Evolutionary conservation across 2,329 filamentous ascomycete species (phyloP).

Genomic region (Neopestalotiopsis clavispora): DNA sequence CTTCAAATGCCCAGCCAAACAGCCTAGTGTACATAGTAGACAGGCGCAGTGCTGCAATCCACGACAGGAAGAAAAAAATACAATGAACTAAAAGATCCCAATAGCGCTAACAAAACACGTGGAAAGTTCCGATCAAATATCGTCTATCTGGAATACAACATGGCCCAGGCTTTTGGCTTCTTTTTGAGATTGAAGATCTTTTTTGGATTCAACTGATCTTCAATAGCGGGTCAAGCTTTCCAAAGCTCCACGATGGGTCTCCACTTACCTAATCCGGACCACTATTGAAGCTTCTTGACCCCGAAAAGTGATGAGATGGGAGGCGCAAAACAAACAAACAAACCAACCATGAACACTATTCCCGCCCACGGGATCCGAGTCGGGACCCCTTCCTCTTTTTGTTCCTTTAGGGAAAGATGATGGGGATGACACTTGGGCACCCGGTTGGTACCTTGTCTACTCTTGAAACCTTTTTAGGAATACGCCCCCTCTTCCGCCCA

Average conservation of each 20-base stretch:
- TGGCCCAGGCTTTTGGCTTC: not conserved
- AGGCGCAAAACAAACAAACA: not conserved
- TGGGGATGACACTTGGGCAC: too few relatives aligned
- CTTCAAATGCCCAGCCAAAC: too few relatives aligned
- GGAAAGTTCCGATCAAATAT: not conserved
- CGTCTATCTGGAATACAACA: not conserved
- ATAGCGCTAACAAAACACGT: not conserved
- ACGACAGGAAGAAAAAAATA: not conserved
- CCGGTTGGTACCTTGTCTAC: too few relatives aligned
- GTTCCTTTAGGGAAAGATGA: too few relatives aligned
- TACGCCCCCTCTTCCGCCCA: too few relatives aligned
- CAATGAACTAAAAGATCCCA: not conserved
- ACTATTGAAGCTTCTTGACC: constrained; percentile 8
- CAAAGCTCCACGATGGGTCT: not conserved
- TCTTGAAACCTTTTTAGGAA: too few relatives aligned
- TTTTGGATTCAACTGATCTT: not conserved
- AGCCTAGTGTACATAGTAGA: not conserved
- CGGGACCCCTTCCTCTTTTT: too few relatives aligned
- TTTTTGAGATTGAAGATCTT: not conserved
- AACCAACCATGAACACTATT: not conserved
- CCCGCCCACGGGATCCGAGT: too few relatives aligned
- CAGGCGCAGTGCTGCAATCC: not conserved
- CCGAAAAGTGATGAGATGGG: not conserved
- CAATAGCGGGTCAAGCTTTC: not conserved
- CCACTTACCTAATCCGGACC: constrained; percentile 1